These are phyloP conservation scores for Phytophthora sojae DNA, from an alignment of 352 stramenopile species.

Conservation along the genomic window DNA sequence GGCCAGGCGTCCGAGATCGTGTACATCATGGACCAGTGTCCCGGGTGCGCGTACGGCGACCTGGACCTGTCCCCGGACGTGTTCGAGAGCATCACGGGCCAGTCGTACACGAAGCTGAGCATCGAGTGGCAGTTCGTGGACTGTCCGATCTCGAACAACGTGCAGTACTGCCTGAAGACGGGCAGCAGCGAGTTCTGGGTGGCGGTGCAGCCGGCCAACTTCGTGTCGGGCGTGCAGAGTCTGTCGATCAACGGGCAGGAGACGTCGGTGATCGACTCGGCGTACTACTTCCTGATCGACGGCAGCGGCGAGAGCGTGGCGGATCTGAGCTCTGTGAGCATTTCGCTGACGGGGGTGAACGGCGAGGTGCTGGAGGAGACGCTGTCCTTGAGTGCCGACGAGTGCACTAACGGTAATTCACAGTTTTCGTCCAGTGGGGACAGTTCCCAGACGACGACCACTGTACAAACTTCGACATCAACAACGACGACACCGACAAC, in stretches of 20 bases:
- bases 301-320: conserved; percentile 45
- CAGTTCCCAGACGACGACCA: conserved; percentile 11
- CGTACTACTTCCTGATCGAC: conserved; percentile 73
- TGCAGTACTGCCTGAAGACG: conserved; percentile 74
- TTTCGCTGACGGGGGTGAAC: conserved; percentile 56
- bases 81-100: conserved; percentile 66
- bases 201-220: conserved; percentile 71
- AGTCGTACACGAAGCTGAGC: conserved; percentile 49
- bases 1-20: conserved; percentile 56
- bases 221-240: conserved; percentile 55
- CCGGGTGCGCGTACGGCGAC: conserved; percentile 56
- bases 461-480: conserved; percentile 5
- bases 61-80: conserved; percentile 68
- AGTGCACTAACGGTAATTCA: conserved; percentile 52
- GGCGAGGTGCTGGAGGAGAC: conserved; percentile 67
- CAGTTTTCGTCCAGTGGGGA: conserved; percentile 50
- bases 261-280: conserved; percentile 66
- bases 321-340: conserved; percentile 51
- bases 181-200: conserved; percentile 71
- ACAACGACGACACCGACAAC: background rate
- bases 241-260: conserved; percentile 63
- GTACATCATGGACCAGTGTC: conserved; percentile 77
- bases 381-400: conserved; percentile 52
- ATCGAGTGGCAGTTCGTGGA: conserved; percentile 76
- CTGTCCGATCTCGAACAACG: conserved; percentile 55